Percentiles rank a stretch among this genome's conserved stretches.
Evolutionary conservation across 2,329 filamentous ascomycete genomes (phyloP).

Genomic region (Pseudogymnoascus sp.): DNA sequence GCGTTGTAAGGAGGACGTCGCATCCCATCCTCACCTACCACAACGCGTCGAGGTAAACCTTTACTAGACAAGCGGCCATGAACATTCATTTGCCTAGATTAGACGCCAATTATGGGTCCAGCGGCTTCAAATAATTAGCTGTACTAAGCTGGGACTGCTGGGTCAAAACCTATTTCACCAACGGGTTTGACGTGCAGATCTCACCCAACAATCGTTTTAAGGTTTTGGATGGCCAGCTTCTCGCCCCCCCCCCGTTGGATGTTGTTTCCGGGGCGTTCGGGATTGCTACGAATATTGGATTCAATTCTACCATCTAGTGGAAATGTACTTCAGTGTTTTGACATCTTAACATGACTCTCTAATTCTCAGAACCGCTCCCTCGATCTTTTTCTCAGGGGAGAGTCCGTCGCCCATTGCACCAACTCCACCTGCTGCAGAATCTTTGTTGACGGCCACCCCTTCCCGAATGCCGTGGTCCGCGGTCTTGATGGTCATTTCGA

Average conservation of each 20-base stretch:
- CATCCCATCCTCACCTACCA: constrained; percentile 7
- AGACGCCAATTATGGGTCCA: constrained; percentile 19
- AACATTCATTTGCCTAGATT: constrained; percentile 20
- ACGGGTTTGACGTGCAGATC: constrained; percentile 29
- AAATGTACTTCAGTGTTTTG: neutral
- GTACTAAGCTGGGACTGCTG: constrained; percentile 23
- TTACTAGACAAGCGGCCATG: constrained; percentile 21
- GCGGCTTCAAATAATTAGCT: constrained; percentile 20
- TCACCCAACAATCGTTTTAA: constrained; percentile 21
- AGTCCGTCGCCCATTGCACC: constrained; percentile 27
- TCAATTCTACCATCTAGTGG: constrained; percentile 33
- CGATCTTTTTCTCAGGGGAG: constrained; percentile 26
- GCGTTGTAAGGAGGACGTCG: constrained; percentile 8
- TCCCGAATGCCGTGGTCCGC: constrained; percentile 30
- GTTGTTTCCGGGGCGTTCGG: constrained; percentile 26
- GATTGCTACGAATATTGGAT: constrained; percentile 27
- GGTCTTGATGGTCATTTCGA: constrained; percentile 31
- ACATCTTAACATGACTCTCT: neutral
- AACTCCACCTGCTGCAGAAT: constrained; percentile 24
- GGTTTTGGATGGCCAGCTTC: constrained; percentile 32
- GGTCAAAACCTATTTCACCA: constrained; percentile 28
- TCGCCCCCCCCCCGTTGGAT: constrained; percentile 22
- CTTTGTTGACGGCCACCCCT: constrained; percentile 21
- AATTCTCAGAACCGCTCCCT: constrained; percentile 21
- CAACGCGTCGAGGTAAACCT: constrained; percentile 22